A percentile compares a stretch with the other conserved stretches of the same genome.
Conservation (phyloP, 805 yeast species). For the Metschnikowia santaceciliae region DNA sequence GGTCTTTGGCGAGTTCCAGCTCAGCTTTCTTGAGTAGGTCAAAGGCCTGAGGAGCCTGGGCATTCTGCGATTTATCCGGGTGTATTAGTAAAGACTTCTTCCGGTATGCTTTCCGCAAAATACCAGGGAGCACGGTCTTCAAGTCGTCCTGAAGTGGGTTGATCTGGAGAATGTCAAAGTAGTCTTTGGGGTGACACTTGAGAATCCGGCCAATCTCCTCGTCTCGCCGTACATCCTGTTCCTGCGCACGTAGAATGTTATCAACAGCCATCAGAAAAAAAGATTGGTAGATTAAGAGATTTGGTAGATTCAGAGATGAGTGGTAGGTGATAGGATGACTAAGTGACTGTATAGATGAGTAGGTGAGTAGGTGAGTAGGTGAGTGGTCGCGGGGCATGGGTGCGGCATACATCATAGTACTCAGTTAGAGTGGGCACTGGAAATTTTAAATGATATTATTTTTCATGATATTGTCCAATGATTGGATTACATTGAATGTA, state of each 20-base stretch:
- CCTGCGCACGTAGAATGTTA: conserved; percentile 18
- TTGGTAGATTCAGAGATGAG: too few species aligned
- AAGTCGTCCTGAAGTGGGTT: conserved; percentile 37
- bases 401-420: too few species aligned
- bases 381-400: too few species aligned
- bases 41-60: conserved; percentile 62
- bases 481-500: too few species aligned
- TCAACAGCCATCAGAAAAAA: conserved; percentile 10
- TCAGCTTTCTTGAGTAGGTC: conserved; percentile 56
- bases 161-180: conserved; percentile 50
- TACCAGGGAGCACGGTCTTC: conserved; percentile 17
- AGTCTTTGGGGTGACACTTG: conserved; percentile 44
- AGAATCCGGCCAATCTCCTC: conserved; percentile 55
- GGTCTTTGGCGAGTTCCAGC: conserved; percentile 22
- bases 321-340: neutral
- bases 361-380: too few species aligned
- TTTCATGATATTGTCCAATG: too few species aligned
- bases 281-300: too few species aligned
- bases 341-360: too few species aligned
- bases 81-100: conserved; percentile 62
- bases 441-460: too few species aligned
- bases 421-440: too few species aligned
- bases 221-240: conserved; percentile 36
- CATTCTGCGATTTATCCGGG: conserved; percentile 59
- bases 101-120: conserved; percentile 48